Evolutionary conservation across 2,329 filamentous ascomycete species (phyloP), one percentile per base, ranked within the genome.

Genomic region (Exophiala spinifera): DNA sequence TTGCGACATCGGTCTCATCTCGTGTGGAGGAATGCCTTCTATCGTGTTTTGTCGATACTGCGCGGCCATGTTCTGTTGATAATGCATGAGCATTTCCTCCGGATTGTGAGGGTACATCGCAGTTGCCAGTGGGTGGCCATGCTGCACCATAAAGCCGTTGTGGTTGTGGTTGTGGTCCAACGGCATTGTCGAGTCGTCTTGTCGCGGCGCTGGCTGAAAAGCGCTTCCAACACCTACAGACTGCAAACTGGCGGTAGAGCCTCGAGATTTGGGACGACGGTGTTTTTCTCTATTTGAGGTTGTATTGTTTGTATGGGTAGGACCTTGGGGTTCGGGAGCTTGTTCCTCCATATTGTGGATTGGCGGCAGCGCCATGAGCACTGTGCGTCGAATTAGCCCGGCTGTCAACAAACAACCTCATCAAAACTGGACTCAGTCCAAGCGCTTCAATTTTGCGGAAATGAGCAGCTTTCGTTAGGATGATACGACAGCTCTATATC

Each of bases 191-290:
- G 56, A 17, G 43, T 59, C 53, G 44, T 56, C 56, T 33, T 46
- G 50, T 40, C 60, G 60, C 65, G 53, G 68, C 72, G 49, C 28
- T 11, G 57, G 62, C 45, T 61, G 62, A 46, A 64, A 64, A 21
- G 59, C 55, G 52, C 53, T 60, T 44, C 60, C 62, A 17, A 63
- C 61, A 31, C 58, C 62, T 56, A 68, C 74, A n/a, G 74, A 76
- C 57, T 76, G 74, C 46, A 76, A 72, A 58, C 74, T 77, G 31
- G 73, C 70, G 8, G 74, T 76, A 43, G 74, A 76, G 31, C 72
- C 74, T 66, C 74, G 67, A 31, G 74, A 77, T 51, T 74, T 67
- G 47, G 74, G 71, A 48, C 71, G 72, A 48, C 71, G 72, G 47
- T 70, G 71, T 62, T 53, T 60, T 52, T 60, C 60, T 58, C 53